Conservation (phyloP, 345 rosid species). For the Carallia pectinifolia region DNA sequence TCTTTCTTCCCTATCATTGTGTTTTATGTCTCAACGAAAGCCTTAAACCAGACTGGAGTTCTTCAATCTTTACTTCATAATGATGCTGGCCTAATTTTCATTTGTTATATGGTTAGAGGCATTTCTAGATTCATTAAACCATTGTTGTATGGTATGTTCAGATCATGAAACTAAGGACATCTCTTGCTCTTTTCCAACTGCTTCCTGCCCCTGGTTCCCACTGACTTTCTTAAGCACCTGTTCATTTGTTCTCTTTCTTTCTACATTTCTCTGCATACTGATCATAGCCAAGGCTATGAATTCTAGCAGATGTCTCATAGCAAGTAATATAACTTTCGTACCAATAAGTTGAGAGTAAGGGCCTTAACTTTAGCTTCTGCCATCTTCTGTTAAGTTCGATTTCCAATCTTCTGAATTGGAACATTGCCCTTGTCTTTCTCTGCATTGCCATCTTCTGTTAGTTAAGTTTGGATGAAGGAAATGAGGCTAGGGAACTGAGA, state of each 20-base stretch:
- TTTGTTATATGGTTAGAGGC: slow-evolving; percentile 4
- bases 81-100: not conserved
- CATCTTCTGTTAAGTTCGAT: slow-evolving; percentile 37
- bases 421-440: slow-evolving; percentile 24
- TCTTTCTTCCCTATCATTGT: too few relatives aligned
- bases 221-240: slow-evolving; percentile 39
- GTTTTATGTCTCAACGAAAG: not conserved
- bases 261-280: slow-evolving; percentile 67
- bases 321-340: slow-evolving; percentile 41
- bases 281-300: slow-evolving; percentile 55
- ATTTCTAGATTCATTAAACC: slow-evolving; percentile 26
- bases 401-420: slow-evolving; percentile 19
- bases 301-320: slow-evolving; percentile 62
- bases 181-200: slow-evolving; percentile 44
- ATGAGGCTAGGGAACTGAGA: slow-evolving; percentile 57
- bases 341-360: slow-evolving; percentile 40
- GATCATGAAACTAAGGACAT: slow-evolving; percentile 52
- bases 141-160: slow-evolving; percentile 40
- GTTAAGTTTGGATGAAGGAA: slow-evolving; percentile 23
- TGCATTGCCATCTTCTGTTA: not conserved
- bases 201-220: slow-evolving; percentile 42
- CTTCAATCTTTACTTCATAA: not conserved
- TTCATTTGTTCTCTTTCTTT: slow-evolving; percentile 9
- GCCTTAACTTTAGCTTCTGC: slow-evolving; percentile 65
- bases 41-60: not conserved